Conservation (phyloP, 2,329 filamentous ascomycete species). For the Fusarium torulosum region DNA sequence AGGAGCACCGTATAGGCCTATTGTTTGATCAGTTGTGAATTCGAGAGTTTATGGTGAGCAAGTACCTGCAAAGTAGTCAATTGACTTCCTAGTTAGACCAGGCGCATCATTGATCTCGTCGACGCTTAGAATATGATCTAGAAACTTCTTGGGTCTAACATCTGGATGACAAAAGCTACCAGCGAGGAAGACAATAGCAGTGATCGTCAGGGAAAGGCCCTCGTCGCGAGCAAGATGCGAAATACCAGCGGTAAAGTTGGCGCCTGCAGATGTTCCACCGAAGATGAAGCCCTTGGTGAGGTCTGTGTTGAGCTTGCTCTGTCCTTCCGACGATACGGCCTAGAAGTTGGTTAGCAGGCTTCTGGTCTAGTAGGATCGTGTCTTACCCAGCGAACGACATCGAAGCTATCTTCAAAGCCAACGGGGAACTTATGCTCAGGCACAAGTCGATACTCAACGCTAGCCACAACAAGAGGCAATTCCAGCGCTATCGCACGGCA, state of each 20-base stretch:
- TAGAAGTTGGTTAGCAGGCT: conserved; percentile 27
- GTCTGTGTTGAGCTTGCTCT: conserved; percentile 54
- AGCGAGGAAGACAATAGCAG: conserved; percentile 61
- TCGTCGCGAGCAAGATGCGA: conserved; percentile 56
- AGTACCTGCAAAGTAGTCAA: conserved; percentile 52
- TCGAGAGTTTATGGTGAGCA: too few relatives aligned
- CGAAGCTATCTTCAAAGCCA: conserved; percentile 61
- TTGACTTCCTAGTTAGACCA: conserved; percentile 53
- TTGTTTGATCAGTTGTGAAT: not conserved
- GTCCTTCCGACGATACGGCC: conserved; percentile 38
- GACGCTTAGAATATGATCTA: conserved; percentile 51
- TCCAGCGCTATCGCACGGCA: conserved; percentile 44
- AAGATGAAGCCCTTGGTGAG: conserved; percentile 62
- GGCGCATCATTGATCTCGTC: conserved; percentile 54
- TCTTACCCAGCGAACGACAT: conserved; percentile 45
- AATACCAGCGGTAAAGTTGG: conserved; percentile 63
- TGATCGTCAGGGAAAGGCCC: conserved; percentile 56
- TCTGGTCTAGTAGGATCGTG: too few relatives aligned
- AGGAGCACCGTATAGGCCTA: conserved; percentile 48
- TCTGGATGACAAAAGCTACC: conserved; percentile 57
- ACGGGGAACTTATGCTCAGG: conserved; percentile 63
- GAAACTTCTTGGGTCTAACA: conserved; percentile 56
- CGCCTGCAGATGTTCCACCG: conserved; percentile 64
- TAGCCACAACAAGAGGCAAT: conserved; percentile 43
- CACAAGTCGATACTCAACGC: conserved; percentile 58